Base-by-base conservation (phyloP, 2,329 filamentous ascomycete genomes). In the Aureobasidium sp. region DNA sequence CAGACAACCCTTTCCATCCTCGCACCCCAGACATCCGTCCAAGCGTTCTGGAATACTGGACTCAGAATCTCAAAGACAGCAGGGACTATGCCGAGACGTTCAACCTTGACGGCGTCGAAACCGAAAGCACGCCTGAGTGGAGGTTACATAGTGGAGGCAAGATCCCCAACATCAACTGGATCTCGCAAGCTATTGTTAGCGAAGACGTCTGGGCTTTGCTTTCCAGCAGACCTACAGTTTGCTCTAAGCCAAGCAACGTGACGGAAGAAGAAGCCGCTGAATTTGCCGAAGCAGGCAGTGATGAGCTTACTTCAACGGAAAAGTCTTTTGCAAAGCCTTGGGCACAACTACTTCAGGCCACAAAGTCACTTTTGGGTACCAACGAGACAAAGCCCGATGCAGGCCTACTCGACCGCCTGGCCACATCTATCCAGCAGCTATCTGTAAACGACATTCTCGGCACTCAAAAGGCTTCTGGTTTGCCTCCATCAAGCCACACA, bases 1-100 rank as follows among this genome's bases (percentile, higher is more conserved):
- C 68, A 7, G 67, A 68, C 44, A 63, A 64, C 5, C 57, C 61
- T 1, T 56, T 62, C 25, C 61, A 55, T 8, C 42, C 63, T 14
- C 60, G 48, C 29, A 49, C 51, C 20, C 51, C 34, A 22, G 47
- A 59, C 29, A 62, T 57, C 34, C 52, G 36, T 1, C 70, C 71
- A 3, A 62, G 67, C 9, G 63, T 68, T 7, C 59, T 67, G 14
- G 67, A 66, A 7, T 68, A 69, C 48, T 74, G 72, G 72, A 66
- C 64, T 11, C 37, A 67, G 9, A 58, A 61, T 11, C 49, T 64
- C 20, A 68, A 66, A 53, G 72, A 74, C 64, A 72, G 68, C 44
- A 66, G 72, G 25, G 72, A 74, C 63, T 74, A 73, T 64, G 65
- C 68, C 29, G 70, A 69, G 4, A 66, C 71, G 2, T 74, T 73